Evolutionary conservation across 225 moss, liverwort and hornwort genomes (phyloP).

Genomic region (Sphagnum contortum): DNA sequence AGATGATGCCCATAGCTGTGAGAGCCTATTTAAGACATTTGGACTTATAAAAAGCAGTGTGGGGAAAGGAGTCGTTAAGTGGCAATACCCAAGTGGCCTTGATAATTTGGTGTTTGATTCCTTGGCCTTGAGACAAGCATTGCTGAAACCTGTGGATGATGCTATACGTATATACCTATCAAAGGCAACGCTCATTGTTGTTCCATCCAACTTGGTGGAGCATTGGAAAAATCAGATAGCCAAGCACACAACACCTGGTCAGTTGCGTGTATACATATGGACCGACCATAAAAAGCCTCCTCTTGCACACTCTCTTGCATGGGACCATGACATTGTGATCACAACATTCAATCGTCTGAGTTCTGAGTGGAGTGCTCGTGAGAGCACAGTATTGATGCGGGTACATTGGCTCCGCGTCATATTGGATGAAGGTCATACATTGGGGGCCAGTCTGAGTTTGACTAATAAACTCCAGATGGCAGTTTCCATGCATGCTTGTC

Average conservation of each 20-base stretch:
- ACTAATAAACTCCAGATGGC: slow-evolving; percentile 98
- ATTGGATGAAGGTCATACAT: slow-evolving; percentile 93
- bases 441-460: slow-evolving; percentile 81
- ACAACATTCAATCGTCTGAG: slow-evolving; percentile 86
- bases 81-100: slow-evolving; percentile 81
- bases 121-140: slow-evolving; percentile 61
- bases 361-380: slow-evolving; percentile 81
- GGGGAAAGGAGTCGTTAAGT: slow-evolving; percentile 54
- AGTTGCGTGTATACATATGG: slow-evolving; percentile 83
- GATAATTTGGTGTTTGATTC: slow-evolving; percentile 66
- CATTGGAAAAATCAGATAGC: slow-evolving; percentile 84
- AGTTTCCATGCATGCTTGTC: slow-evolving; percentile 81
- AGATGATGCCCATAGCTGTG: slow-evolving; percentile 49
- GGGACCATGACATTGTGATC: slow-evolving; percentile 96
- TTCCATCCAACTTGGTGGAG: slow-evolving; percentile 84
- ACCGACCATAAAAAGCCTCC: slow-evolving; percentile 84
- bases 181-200: slow-evolving; percentile 87
- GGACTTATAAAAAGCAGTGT: slow-evolving; percentile 65
- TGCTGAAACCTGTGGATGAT: slow-evolving; percentile 74
- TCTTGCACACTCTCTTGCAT: slow-evolving; percentile 80
- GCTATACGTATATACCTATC: slow-evolving; percentile 81
- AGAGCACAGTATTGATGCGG: slow-evolving; percentile 70
- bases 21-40: slow-evolving; percentile 56
- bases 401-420: slow-evolving; percentile 94
- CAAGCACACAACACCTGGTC: slow-evolving; percentile 71